Conservation (phyloP, 495 filamentous ascomycete genomes). For the Xylaria scruposa region DNA sequence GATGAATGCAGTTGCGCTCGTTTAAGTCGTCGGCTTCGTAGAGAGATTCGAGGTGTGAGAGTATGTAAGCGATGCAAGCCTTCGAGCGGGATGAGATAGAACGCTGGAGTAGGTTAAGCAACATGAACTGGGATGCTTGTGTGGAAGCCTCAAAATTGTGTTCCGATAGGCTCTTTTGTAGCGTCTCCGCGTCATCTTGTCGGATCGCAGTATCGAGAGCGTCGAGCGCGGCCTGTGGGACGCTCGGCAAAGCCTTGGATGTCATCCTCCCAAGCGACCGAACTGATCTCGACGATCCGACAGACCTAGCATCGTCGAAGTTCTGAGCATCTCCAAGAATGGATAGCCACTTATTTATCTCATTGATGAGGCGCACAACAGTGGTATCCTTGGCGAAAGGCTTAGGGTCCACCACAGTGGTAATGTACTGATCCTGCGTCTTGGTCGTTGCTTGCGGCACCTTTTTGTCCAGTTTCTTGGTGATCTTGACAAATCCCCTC, state of each 20-base stretch:
- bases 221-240: slow-evolving; percentile 70
- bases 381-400: slow-evolving; percentile 81
- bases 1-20: slow-evolving; percentile 89
- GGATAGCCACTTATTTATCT: slow-evolving; percentile 91
- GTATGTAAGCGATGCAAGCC: slow-evolving; percentile 69
- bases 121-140: slow-evolving; percentile 63
- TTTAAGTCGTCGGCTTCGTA: slow-evolving; percentile 93
- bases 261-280: slow-evolving; percentile 74
- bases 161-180: slow-evolving; percentile 65
- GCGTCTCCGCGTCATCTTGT: slow-evolving; percentile 68
- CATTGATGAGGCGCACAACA: slow-evolving; percentile 69
- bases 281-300: slow-evolving; percentile 61
- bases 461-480: slow-evolving; percentile 97
- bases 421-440: slow-evolving; percentile 82
- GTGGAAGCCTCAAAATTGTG: slow-evolving; percentile 61
- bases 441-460: slow-evolving; percentile 74
- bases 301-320: slow-evolving; percentile 72
- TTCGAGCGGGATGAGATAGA: slow-evolving; percentile 75
- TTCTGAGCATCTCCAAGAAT: slow-evolving; percentile 74
- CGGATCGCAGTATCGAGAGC: slow-evolving; percentile 79
- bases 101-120: slow-evolving; percentile 83
- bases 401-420: slow-evolving; percentile 83
- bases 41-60: slow-evolving; percentile 70
- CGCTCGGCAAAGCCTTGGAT: slow-evolving; percentile 71
- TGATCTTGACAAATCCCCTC: slow-evolving; percentile 94